These are phyloP conservation scores for Chaetomium fimeti DNA, from an alignment of 495 filamentous ascomycete species.

Conservation along the genomic window DNA sequence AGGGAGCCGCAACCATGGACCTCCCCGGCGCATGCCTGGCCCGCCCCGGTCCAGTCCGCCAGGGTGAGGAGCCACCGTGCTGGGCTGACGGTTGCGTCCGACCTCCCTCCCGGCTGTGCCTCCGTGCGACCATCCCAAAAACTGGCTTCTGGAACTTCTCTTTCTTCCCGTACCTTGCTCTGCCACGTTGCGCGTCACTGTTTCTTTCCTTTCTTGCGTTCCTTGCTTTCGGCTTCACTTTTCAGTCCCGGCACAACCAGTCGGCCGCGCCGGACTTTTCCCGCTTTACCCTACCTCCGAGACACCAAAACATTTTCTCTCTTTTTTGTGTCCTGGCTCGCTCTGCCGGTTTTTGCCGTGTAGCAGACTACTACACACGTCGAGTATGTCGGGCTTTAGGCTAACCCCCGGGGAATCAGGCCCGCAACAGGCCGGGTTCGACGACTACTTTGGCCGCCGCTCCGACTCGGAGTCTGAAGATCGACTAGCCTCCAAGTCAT, in stretches of 20 bases:
- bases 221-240: background rate
- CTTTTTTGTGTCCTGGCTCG: slow-evolving; percentile 10
- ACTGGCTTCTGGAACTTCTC: slow-evolving; percentile 13
- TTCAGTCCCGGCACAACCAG: too few species aligned
- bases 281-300: background rate
- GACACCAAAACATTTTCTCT: background rate
- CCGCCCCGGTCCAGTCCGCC: slow-evolving; percentile 26
- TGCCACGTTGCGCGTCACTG: slow-evolving; percentile 8
- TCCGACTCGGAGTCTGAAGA: slow-evolving; percentile 45
- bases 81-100: slow-evolving; percentile 20
- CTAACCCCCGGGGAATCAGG: slow-evolving; percentile 35
- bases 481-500: slow-evolving; percentile 36
- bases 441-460: slow-evolving; percentile 34
- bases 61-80: slow-evolving; percentile 21
- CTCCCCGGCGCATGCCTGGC: slow-evolving; percentile 18
- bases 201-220: background rate
- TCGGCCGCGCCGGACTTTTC: slow-evolving; percentile 10
- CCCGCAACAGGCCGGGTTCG: slow-evolving; percentile 28
- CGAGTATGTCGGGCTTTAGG: slow-evolving; percentile 34
- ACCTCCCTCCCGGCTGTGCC: slow-evolving; percentile 26
- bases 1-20: slow-evolving; percentile 10
- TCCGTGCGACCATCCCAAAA: slow-evolving; percentile 26
- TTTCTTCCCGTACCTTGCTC: background rate
- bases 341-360: slow-evolving; percentile 16
- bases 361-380: slow-evolving; percentile 14